Percentiles rank a stretch among this genome's conserved stretches.
Evolutionary conservation across 192 early-diverging fungal species (phyloP).

Genomic region (Umbelopsis ramanniana): DNA sequence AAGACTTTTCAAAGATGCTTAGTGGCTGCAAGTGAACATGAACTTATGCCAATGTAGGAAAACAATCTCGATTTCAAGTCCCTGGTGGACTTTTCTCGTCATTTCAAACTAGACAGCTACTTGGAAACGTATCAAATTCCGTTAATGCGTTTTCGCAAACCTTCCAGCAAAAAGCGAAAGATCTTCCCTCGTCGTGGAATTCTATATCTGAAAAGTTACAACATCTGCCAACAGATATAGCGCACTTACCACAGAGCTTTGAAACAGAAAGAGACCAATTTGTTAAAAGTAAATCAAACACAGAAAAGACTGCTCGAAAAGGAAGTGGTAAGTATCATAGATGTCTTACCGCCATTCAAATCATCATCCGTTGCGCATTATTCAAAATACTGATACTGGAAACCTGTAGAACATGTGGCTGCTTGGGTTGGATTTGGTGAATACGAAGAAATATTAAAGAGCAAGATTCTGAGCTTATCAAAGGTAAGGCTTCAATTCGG

Average conservation of each 20-base stretch:
- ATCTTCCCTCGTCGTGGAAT: slow-evolving; percentile 17
- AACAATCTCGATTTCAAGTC: neutral
- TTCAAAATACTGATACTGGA: neutral
- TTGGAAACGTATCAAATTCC: slow-evolving; percentile 1
- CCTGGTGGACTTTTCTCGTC: slow-evolving; percentile 9
- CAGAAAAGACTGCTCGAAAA: slow-evolving; percentile 40
- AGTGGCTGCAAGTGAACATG: neutral
- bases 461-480: slow-evolving; percentile 51
- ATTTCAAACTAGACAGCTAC: neutral
- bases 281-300: slow-evolving; percentile 50
- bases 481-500: slow-evolving; percentile 36
- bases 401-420: slow-evolving; percentile 46
- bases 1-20: neutral
- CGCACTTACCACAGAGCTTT: slow-evolving; percentile 39
- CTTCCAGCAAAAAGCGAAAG: slow-evolving; percentile 30
- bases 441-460: slow-evolving; percentile 56
- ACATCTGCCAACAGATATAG: slow-evolving; percentile 27
- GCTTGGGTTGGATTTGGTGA: slow-evolving; percentile 56
- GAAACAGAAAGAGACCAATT: slow-evolving; percentile 54
- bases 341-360: neutral
- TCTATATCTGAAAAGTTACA: neutral
- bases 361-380: neutral
- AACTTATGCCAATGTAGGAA: neutral
- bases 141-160: slow-evolving; percentile 27
- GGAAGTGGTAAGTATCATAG: slow-evolving; percentile 38